Conservation (phyloP, 148 eudicot genomes). For the Nepenthes gracilis region DNA sequence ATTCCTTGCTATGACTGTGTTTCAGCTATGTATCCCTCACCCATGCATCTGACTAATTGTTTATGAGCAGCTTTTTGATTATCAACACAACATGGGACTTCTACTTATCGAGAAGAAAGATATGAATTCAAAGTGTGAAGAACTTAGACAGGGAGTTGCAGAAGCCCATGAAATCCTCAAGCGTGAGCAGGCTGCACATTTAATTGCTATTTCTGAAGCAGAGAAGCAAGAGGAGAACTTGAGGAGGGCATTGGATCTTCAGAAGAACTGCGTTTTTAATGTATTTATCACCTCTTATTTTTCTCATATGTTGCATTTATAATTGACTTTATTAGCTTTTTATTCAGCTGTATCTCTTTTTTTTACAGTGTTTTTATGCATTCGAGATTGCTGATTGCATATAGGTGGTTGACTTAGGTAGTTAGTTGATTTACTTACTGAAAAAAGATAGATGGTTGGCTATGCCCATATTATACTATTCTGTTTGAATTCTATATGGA, state of each 20-base stretch:
- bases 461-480: too few relatives aligned
- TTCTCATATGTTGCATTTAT: background rate
- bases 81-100: slow-evolving; percentile 87
- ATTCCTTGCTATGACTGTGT: too few relatives aligned
- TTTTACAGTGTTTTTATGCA: too few relatives aligned
- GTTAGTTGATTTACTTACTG: too few relatives aligned
- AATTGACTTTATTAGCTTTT: too few relatives aligned
- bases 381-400: too few relatives aligned
- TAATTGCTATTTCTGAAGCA: slow-evolving; percentile 58
- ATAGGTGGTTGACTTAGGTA: too few relatives aligned
- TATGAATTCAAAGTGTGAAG: slow-evolving; percentile 42
- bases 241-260: slow-evolving; percentile 50
- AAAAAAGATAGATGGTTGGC: too few relatives aligned
- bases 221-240: slow-evolving; percentile 70
- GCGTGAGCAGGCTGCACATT: slow-evolving; percentile 70
- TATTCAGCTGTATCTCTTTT: too few relatives aligned
- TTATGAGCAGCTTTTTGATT: slow-evolving; percentile 55
- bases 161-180: slow-evolving; percentile 60
- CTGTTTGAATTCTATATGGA: too few relatives aligned
- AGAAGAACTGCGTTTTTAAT: slow-evolving; percentile 53
- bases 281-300: slow-evolving; percentile 26
- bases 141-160: slow-evolving; percentile 41
- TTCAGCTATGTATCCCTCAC: background rate
- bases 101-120: slow-evolving; percentile 68
- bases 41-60: background rate